Evolutionary conservation across 306 rosid species (phyloP), one percentile per base, ranked within the genome.

Genomic region (Cucumis cinereus): DNA sequence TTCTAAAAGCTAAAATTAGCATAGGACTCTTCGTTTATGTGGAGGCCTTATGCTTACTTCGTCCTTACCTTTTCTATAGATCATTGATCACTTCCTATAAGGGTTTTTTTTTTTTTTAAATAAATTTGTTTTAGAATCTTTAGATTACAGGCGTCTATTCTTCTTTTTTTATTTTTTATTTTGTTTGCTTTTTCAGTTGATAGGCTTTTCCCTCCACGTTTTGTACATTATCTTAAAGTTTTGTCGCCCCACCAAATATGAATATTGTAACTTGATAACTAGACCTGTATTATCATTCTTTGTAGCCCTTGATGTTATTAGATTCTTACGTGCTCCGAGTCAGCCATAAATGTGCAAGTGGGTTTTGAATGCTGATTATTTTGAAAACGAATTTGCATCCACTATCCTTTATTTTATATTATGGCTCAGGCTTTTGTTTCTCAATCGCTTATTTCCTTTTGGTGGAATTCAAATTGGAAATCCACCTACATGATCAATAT

Each of bases 261-360:
- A 47, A 24, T 70, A 45, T 70, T 70, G 59, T 45, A 23, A 71
- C 40, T 71, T 45, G 75, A 50, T 72, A 72, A 50, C 60, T 16
- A 17, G 60, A 52, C 61, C 47, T 30, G 61, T 10, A 72, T 19
- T 52, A 10, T 49, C 61, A 72, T 72, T 8, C 36, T 71, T 26
- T 49, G 41, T 49, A 16, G 57, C 61, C 26, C 40, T 53, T 72
- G 61, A 72, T 72, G 54, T 72, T 49, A 19, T 72, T 49, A 72
- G 76, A 72, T 72, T 72, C 47, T 52, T 72, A 28, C 57, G 40
- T 72, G 76, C 76, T 72, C 53, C 17, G 26, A 17, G 76, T 72
- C 76, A 52, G 76, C 76, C 61, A 72, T 50, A 28, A 72, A 72
- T 52, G 71, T 63, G 61, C 76, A 50, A 72, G 76, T 72, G 76